Percentiles rank a stretch among this genome's conserved stretches.
Evolutionary conservation across 2,329 filamentous ascomycete species (phyloP).

Genomic region (Colletotrichum scovillei): DNA sequence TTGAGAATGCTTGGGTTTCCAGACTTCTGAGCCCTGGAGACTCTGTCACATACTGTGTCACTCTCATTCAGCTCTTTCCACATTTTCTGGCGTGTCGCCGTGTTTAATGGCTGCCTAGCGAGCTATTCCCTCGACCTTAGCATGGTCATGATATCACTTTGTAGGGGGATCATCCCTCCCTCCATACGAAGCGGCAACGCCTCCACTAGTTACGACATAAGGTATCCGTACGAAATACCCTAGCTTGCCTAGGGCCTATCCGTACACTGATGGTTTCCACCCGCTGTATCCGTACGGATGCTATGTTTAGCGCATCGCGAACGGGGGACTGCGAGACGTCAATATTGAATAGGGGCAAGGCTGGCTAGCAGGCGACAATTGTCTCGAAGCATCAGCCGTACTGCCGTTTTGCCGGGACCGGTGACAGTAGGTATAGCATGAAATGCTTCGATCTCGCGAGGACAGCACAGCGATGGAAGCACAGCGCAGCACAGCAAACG

Average conservation of each 20-base stretch:
- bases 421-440: neutral
- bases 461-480: neutral
- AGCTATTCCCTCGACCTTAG: neutral
- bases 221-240: too few species aligned
- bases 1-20: neutral
- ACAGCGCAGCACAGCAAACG: neutral
- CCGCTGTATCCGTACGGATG: neutral
- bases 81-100: neutral
- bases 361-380: neutral
- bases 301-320: neutral
- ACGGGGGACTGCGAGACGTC: neutral
- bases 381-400: neutral
- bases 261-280: too few species aligned
- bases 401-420: neutral
- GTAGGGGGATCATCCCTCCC: constrained; percentile 2
- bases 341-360: neutral
- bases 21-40: neutral
- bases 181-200: constrained; percentile 4
- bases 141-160: constrained; percentile 16
- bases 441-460: neutral
- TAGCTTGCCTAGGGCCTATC: too few species aligned
- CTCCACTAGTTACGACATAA: neutral
- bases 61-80: neutral
- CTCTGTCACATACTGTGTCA: neutral
- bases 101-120: neutral